Base-by-base conservation (phyloP, 371 early-diverging fungal species). In the Apophysomyces elegans region DNA sequence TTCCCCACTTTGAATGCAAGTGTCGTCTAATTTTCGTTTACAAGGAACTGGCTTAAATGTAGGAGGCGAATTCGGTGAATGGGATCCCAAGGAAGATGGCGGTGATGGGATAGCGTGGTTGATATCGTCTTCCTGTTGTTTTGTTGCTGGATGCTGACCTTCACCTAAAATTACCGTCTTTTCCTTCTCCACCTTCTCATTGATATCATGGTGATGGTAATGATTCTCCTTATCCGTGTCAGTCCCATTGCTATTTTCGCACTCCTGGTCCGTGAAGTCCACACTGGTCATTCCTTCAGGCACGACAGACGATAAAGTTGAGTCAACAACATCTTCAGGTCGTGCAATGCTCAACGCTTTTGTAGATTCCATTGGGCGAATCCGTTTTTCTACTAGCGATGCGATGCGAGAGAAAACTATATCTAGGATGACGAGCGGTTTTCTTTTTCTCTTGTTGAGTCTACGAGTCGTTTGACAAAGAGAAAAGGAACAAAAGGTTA, bases 51-150 rank as follows among this genome's bases (percentile, higher is more conserved):
- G 8, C 37, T 58, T 39, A 14, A 58, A 36, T 13, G 39, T 39
- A 32, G 58, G 32, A 26, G 32, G 58, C 14, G 58, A 58, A 58
- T 36, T 58, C 37, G 58, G 58, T 36, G 58, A 58, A 13, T 58
- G 58, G 4, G 58, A 18, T 7, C 39, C 58, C 58, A 58, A 37
- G 7, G 58, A 58, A 13, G 37, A 36, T 2, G 58, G 58, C 37
- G 58, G 58, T 36, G 58, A 58, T 8, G 58, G 58, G 32, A 58
- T 35, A 11, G 58, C 58, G 39, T 58, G 32, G 18, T 18, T 32
- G 39, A 58, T 37, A 9, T 58, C 58, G 4, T 58, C 58, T 7
- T 58, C 58, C 21, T 50, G 54, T 26, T 26, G 32, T 50, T 50
- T 50, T 8, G 21, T 11, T 9, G 21, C 7, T 21, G n/a, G 54